Evolutionary conservation across 2,329 filamentous ascomycete genomes (phyloP).

Genomic region (Phialophora tarda): DNA sequence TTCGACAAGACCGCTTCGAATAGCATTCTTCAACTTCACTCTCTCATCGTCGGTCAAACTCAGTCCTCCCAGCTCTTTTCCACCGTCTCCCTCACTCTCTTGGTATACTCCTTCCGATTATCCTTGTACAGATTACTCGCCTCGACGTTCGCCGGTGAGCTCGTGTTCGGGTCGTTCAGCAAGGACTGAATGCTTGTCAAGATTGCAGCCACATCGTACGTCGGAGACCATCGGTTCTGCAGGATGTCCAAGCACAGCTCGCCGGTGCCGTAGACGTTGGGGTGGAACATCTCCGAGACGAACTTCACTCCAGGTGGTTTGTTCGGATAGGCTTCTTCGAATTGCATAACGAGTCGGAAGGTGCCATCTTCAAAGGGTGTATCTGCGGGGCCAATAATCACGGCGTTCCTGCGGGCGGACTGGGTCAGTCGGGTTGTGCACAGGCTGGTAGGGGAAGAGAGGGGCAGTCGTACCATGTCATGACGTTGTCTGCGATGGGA

Average conservation of each 20-base stretch:
- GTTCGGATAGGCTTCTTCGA: conserved; percentile 98
- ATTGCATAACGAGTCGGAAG: conserved; percentile 97
- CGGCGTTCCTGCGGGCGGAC: conserved; percentile 76
- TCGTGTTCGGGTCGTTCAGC: conserved; percentile 98
- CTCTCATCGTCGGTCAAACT: not conserved
- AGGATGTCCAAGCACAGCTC: conserved; percentile 96
- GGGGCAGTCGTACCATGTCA: conserved; percentile 76
- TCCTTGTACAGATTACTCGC: conserved; percentile 98
- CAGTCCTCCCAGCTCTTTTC: conserved; percentile 99
- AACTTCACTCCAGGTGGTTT: conserved; percentile 98
- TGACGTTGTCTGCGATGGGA: conserved; percentile 93
- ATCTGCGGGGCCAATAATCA: conserved; percentile 95
- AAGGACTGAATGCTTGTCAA: conserved; percentile 97
- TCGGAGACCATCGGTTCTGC: conserved; percentile 98
- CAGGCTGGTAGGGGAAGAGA: not conserved
- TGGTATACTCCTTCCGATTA: conserved; percentile 94
- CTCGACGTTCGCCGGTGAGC: conserved; percentile 95
- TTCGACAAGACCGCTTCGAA: not conserved
- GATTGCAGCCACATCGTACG: conserved; percentile 96
- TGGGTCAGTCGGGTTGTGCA: conserved; percentile 2
- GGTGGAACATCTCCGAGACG: conserved; percentile 98
- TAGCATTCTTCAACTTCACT: not conserved
- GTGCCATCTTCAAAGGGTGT: conserved; percentile 98
- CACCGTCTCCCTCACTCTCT: conserved; percentile 62
- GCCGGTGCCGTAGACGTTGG: conserved; percentile 96